phyloP scores from a whole-genome alignment of 2,329 filamentous ascomycete species.

The Trichophyton rubrum region DNA sequence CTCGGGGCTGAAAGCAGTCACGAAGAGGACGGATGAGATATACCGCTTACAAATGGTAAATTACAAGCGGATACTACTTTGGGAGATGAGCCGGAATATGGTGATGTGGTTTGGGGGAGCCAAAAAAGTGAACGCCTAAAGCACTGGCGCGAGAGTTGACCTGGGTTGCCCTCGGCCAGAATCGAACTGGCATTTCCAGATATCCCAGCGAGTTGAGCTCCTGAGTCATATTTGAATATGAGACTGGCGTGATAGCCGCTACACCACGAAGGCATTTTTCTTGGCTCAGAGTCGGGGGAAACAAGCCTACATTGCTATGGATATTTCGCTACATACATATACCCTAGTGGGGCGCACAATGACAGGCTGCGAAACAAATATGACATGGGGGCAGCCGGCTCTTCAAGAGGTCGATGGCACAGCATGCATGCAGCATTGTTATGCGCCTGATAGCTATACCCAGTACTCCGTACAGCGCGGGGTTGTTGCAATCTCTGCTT shows the following conservation, averaged over 20 bases:
- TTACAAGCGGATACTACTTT: not conserved
- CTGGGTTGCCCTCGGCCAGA: not conserved
- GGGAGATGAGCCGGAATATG: not conserved
- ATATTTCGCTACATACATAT: not conserved
- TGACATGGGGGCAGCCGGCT: not conserved
- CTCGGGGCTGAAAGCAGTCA: not conserved
- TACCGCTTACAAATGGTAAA: not conserved
- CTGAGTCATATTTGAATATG: constrained; percentile 1
- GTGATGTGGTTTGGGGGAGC: too few species aligned
- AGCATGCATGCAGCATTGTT: not conserved
- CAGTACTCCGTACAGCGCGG: not conserved
- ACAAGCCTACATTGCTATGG: not conserved
- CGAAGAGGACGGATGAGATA: not conserved
- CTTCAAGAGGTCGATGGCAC: not conserved
- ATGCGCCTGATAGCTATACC: not conserved
- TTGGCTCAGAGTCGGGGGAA: not conserved
- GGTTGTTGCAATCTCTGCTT: not conserved
- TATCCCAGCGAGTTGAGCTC: not conserved
- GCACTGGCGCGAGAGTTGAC: not conserved
- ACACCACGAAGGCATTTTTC: not conserved
- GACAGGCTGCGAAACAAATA: not conserved
- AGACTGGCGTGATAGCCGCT: constrained; percentile 5
- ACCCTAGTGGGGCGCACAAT: not conserved
- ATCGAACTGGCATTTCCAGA: constrained; percentile 4
- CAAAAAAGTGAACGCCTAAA: not conserved